Base-by-base conservation (phyloP, 2,329 filamentous ascomycete genomes). In the Akanthomyces dipterigenus region DNA sequence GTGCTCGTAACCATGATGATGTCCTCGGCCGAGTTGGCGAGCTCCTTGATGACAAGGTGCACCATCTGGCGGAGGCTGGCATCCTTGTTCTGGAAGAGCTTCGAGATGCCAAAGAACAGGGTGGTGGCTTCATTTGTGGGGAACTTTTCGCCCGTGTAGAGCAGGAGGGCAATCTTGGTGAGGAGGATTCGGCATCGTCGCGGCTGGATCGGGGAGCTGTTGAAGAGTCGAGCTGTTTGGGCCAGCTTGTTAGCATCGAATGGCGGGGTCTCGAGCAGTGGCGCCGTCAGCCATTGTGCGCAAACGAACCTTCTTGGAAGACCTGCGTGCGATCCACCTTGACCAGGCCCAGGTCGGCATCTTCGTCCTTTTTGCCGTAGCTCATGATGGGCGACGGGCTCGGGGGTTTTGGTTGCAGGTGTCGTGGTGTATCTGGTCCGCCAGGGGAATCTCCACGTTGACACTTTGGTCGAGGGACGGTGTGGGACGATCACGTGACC, bases 1-100 rank as follows among this genome's bases (percentile, higher is more conserved):
- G 93, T 97, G 77, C 91, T 96, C 20, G 95, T 99, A 64, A 97
- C 95, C 95, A 99, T 98, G 75, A 99, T 99, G 66, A 97, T 96
- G 82, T 99, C 95, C 80, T 98, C 92, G 63, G 95, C 95, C 26
- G 92, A 96, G 75, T 88, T 87, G 67, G 93, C 91, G 71, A 99
- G 83, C 83, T 99, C 95, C 85, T 98, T 99, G 80, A 98, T 91
- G 73, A 97, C 88, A 67, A 98, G 83, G 79, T 98, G 96, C 56
- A 99, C 93, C 93, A 98, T 97, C 82, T 99, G 95, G 71, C 95
- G 91, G 73, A 99, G 83, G 70, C 91, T 93, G 70, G 93, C 90
- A 88, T 99, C 95, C 78, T 97, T 98, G 79, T 98, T 98, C 82
- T 98, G 93, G 84, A 99, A 99, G 64, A 98, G 85, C 83, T 98